phyloP scores from a whole-genome alignment of 495 filamentous ascomycete species.

The Parachaetomium inaequale region DNA sequence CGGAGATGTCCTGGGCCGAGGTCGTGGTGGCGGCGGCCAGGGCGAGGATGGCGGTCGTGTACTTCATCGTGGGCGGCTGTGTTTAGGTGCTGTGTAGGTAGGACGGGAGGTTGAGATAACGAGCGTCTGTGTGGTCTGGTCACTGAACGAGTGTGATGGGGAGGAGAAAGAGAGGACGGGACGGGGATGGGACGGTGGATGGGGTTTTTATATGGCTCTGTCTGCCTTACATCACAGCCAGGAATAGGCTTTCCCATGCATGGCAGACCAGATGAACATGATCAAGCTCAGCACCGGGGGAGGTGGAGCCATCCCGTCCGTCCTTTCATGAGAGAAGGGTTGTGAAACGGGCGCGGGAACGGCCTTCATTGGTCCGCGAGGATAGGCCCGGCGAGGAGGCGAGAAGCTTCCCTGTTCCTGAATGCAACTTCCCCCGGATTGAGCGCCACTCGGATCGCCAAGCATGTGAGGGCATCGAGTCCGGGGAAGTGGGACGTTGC shows the following conservation, averaged over 20 bases:
- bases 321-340: neutral
- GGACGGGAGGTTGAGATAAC: neutral
- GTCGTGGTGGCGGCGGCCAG: conserved; percentile 32
- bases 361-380: conserved; percentile 1
- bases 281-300: neutral
- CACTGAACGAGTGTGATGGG: conserved; percentile 14
- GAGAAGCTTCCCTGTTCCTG: conserved; percentile 4
- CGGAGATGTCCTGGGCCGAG: conserved; percentile 36
- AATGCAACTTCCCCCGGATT: neutral
- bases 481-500: conserved; percentile 18
- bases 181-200: neutral
- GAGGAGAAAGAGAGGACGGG: neutral
- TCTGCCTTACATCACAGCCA: neutral
- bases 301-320: neutral
- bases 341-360: conserved; percentile 4
- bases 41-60: conserved; percentile 34
- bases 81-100: neutral
- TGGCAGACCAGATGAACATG: neutral
- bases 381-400: neutral
- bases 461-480: neutral
- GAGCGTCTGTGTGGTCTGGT: conserved; percentile 6
- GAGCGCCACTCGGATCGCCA: neutral
- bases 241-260: neutral
- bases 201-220: conserved; percentile 4
- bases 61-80: conserved; percentile 40